Base-by-base conservation (phyloP, 1,284 basidiomycete species). In the Anthracocystis setariae region DNA sequence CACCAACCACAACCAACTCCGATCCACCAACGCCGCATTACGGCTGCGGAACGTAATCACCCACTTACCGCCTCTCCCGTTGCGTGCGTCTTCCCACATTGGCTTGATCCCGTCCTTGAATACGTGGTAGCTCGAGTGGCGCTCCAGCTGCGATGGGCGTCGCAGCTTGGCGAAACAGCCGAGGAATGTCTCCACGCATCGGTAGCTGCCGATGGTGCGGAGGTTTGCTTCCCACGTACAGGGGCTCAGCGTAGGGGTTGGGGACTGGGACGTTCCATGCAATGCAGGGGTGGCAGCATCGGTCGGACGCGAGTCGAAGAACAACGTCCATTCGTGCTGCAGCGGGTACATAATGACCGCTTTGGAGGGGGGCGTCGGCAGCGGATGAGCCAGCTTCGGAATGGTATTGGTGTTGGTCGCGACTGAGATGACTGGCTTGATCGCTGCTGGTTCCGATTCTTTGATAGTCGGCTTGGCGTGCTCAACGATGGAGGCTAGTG, bases 81-180 rank as follows among this genome's bases (percentile, higher is more conserved):
- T 97, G 46, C 92, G 91, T 23, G 89, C 88, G 82, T 96, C 94
- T 84, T 96, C 94, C 93, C 94, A 96, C 92, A 95, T 94, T 39
- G 93, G 91, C 80, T 92, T 93, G 66, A 86, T 85, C 33, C 90
- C 90, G 25, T 88, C 86, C 84, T 96, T 96, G 88, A 97, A 97
- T 56, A 96, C 86, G 81, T 96, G 94, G 80, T 95, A 95, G 84
- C 94, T 95, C 37, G 90, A 90, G 83, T 92, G 92, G 73, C 89
- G 89, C 73, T 92, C 91, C 37, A 96, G 88, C 74, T 89, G 88
- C 46, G 91, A 93, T 2, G 94, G 94, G 1, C 91, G 90, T 83
- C 93, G 92, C 64, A 95, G 88, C 89, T 93, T 94, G 84, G 94
- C 93, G 86, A 94, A 92, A 84, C 93, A 92, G n/a, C 91, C 88